Percentiles rank a stretch among this genome's conserved stretches.
phyloP scores from a whole-genome alignment of 257 asterid genomes.

The Capsicum rhomboideum region DNA sequence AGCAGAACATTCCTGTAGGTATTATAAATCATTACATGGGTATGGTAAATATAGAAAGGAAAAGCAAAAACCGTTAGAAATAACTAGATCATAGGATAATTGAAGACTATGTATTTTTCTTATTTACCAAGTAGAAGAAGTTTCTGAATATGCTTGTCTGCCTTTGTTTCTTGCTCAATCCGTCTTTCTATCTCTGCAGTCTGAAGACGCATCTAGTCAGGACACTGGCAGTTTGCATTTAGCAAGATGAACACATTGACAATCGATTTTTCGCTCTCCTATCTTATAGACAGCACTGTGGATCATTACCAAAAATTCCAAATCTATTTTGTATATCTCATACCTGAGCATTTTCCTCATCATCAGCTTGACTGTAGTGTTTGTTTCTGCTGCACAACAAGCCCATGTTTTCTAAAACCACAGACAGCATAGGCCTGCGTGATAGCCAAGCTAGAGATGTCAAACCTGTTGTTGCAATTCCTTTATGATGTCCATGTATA shows the following conservation, averaged over 20 bases:
- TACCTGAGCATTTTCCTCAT: constrained; percentile 89
- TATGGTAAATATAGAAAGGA: background rate
- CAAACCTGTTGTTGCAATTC: constrained; percentile 11
- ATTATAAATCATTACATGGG: background rate
- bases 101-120: background rate
- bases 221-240: background rate
- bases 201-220: constrained; percentile 29
- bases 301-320: background rate
- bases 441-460: constrained; percentile 28
- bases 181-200: constrained; percentile 95
- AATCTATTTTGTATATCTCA: background rate
- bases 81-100: background rate
- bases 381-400: constrained; percentile 85
- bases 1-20: background rate
- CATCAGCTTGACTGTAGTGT: constrained; percentile 49
- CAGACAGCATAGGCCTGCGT: constrained; percentile 35
- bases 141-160: constrained; percentile 94
- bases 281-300: background rate
- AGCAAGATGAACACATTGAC: background rate
- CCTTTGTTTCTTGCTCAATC: constrained; percentile 93
- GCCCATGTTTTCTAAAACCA: constrained; percentile 58
- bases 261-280: background rate
- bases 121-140: constrained; percentile 82
- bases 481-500: constrained; percentile 17
- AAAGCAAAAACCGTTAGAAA: background rate